Evolutionary conservation across 2,329 filamentous ascomycete genomes (phyloP), one percentile per base, ranked within the genome.

Genomic region (Aschersonia sp.): DNA sequence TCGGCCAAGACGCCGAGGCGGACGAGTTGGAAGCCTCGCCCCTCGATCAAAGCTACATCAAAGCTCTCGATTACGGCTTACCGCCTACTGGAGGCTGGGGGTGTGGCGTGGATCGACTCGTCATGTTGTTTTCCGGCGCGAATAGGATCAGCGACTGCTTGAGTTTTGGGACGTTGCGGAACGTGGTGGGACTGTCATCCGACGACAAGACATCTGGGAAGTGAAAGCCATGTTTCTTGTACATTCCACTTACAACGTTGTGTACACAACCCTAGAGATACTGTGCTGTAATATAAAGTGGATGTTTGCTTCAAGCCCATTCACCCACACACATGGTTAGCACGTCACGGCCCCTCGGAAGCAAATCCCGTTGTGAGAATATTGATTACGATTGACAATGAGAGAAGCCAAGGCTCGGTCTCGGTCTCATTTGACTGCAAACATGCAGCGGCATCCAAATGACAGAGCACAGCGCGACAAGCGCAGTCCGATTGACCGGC

Each of bases 31-130:
- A 75, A 44, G 65, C 51, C 55, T 68, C 51, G 56, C 74, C 56
- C 58, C 74, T 62, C 57, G 89, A 96, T 58, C 84, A 94, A 66
- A 84, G 78, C 57, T 98, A 95, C 59, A 69, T 96, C 44, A 77
- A 83, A 55, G 87, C 86, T 4, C 66, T 98, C 46, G 87, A 94
- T 62, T 88, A 86, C 67, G 92, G 88, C 0, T 68, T 98, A 51
- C 92, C 92, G n/a, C 88, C 92, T 0, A 98, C 92, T 0, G 92
- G 91, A 0, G 92, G 92, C 4, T 98, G 92, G 92, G 92, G 92
- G 1, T 94, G 89, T 57, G 92, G 92, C 1, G 71, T 98, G 42
- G 92, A 98, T 66, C 74, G 92, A 47, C 70, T 98, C 47, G 84
- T 88, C 40, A 98, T 98, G 92, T 67, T 96, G 45, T 86, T 97